phyloP scores from a whole-genome alignment of 2,329 filamentous ascomycete species.

The Aspergillus aculeatinus region DNA sequence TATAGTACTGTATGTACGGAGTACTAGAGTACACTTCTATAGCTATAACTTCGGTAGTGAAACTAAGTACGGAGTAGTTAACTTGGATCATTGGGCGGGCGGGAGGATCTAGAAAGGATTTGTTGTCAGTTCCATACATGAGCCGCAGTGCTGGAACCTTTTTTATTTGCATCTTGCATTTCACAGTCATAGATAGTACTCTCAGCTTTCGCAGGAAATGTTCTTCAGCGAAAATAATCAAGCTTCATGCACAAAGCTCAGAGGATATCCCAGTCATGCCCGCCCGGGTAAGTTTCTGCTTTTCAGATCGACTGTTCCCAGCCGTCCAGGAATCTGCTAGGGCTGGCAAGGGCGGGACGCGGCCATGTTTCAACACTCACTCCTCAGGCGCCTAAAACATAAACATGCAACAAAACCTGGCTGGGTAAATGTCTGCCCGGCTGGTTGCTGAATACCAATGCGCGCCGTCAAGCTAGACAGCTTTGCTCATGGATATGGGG shows the following conservation, averaged over 20 bases:
- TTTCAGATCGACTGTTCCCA: neutral
- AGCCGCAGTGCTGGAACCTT: neutral
- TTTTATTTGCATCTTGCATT: neutral
- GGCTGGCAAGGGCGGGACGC: neutral
- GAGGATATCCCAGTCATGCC: too few species aligned
- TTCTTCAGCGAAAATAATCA: too few species aligned
- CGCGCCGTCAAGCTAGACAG: neutral
- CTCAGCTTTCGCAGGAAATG: too few species aligned
- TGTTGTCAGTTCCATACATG: neutral
- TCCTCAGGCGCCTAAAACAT: neutral
- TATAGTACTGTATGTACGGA: too few species aligned
- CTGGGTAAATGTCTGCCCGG: neutral
- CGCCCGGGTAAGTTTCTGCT: too few species aligned
- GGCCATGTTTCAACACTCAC: slow-evolving; percentile 1
- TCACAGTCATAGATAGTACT: neutral
- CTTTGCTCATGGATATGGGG: too few species aligned
- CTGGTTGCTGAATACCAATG: neutral
- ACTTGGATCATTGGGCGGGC: too few species aligned
- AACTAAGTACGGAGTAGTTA: too few species aligned
- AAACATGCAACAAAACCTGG: neutral
- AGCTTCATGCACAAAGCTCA: too few species aligned
- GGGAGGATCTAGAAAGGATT: neutral
- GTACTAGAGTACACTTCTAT: too few species aligned
- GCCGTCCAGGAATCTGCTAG: neutral
- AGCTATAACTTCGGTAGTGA: too few species aligned